Base-by-base conservation (phyloP, 2,329 filamentous ascomycete genomes). In the Cadophora gregata region DNA sequence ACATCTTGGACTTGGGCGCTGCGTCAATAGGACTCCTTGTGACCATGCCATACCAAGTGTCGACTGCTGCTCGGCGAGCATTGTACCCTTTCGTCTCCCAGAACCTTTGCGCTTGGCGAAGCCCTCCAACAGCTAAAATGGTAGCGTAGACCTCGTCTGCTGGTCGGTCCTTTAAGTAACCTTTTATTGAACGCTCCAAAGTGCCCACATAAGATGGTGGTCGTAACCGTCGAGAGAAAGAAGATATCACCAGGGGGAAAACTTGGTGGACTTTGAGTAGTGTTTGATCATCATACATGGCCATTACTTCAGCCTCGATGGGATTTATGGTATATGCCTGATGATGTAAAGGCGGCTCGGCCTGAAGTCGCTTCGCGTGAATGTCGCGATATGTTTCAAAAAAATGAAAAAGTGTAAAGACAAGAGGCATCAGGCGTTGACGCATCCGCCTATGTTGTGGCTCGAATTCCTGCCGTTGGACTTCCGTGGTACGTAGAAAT, bases 41-140 rank as follows among this genome's bases (percentile, higher is more conserved):
- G 9, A 90, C 76, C 21, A 79, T 80, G 48, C 81, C 81, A 74
- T 85, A 88, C 87, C 87, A 90, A 5, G 74, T 78, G 72, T 90
- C 88, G 19, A 90, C 87, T 1, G 85, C 84, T 24, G 81, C 81
- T 65, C 87, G 82, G 36, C 88, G 81, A 61, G 80, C 81, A 73
- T 88, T 90, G 76, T 90, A 90, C 1, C 87, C 86, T 72, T 88
- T 88, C 47, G 88, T 86, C 73, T 89, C 86, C 88, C 88, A 90
- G 42, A 90, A 82, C 53, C 84, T 81, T 71, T 89, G 85, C 1
- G 89, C 86, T 73, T 90, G 86, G 9, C 87, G 82, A 64, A 90
- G 78, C 1, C 88, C 88, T 38, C 88, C 88, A 12, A 90, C 79
- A 51, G 84, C 85, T 10, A 90, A 73, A 14, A 88, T 84, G 2